Evolutionary conservation across 139 green algal genomes (phyloP).

Genomic region (Tetratostichococcus sp.): DNA sequence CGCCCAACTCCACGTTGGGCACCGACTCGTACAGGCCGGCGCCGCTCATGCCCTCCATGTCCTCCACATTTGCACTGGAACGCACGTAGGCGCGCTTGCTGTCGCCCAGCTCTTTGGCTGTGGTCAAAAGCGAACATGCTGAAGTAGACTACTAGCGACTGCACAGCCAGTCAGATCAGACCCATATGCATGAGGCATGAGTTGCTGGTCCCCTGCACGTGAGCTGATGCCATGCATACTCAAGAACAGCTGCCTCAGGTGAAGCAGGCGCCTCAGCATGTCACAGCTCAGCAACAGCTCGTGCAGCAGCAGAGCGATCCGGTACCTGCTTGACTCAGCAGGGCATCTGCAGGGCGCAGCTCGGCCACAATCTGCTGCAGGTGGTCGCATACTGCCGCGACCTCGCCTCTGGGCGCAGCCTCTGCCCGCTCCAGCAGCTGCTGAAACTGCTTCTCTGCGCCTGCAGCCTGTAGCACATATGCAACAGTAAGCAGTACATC

Average conservation of each 20-base stretch:
- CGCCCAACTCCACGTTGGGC: slow-evolving; percentile 47
- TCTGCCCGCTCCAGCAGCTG: slow-evolving; percentile 39
- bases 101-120: slow-evolving; percentile 8
- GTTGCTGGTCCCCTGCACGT: no score
- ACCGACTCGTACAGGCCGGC: slow-evolving; percentile 96
- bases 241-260: no score
- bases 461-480: slow-evolving; percentile 12
- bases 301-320: no score
- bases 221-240: no score
- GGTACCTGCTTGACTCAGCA: slow-evolving; percentile 24
- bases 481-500: no score
- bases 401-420: slow-evolving; percentile 9
- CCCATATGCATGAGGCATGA: no score
- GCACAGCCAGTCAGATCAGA: no score
- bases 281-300: no score
- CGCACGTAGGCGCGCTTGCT: slow-evolving; percentile 55
- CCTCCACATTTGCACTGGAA: slow-evolving; percentile 92
- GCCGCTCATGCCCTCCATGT: slow-evolving; percentile 71
- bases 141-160: no score
- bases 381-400: slow-evolving; percentile 43
- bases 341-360: slow-evolving; percentile 10
- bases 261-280: no score
- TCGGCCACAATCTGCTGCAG: slow-evolving; percentile 42
- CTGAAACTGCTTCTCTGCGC: slow-evolving; percentile 25
- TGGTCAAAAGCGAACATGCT: neutral